Conservation (phyloP, 192 early-diverging fungal species). For the Phlyctochytrium planicorne region DNA sequence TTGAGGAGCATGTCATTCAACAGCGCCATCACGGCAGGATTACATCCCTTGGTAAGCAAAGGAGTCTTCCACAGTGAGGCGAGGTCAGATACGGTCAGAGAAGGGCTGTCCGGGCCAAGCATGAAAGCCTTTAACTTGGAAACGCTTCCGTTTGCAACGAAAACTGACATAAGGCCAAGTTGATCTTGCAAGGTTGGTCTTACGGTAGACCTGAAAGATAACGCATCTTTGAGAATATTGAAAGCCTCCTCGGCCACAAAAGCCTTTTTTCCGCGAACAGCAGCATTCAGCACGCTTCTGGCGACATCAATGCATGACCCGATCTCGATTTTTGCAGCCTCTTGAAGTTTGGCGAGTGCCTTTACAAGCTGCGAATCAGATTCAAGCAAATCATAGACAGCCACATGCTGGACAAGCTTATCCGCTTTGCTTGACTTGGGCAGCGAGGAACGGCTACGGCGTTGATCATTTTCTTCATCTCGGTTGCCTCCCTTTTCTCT, state of each 20-base stretch:
- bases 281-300: constrained; percentile 9
- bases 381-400: neutral
- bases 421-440: too few species aligned
- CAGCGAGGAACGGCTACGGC: too few species aligned
- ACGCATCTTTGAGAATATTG: constrained; percentile 1
- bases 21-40: constrained; percentile 8
- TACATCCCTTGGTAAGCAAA: neutral
- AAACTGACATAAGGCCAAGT: constrained; percentile 4
- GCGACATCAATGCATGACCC: neutral
- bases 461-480: neutral
- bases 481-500: neutral
- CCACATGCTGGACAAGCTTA: neutral
- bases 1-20: constrained; percentile 5
- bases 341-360: neutral
- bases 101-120: neutral
- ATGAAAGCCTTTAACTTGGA: neutral
- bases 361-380: neutral
- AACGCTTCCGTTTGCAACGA: constrained; percentile 9
- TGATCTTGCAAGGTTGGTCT: constrained; percentile 4
- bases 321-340: neutral
- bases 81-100: constrained; percentile 10
- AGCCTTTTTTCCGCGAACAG: constrained; percentile 9
- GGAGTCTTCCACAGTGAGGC: constrained; percentile 18
- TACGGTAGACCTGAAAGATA: neutral
- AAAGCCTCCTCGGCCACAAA: constrained; percentile 18